Evolutionary conservation across 106 monocot genomes (phyloP).

Genomic region (Hemerocallis citrina): DNA sequence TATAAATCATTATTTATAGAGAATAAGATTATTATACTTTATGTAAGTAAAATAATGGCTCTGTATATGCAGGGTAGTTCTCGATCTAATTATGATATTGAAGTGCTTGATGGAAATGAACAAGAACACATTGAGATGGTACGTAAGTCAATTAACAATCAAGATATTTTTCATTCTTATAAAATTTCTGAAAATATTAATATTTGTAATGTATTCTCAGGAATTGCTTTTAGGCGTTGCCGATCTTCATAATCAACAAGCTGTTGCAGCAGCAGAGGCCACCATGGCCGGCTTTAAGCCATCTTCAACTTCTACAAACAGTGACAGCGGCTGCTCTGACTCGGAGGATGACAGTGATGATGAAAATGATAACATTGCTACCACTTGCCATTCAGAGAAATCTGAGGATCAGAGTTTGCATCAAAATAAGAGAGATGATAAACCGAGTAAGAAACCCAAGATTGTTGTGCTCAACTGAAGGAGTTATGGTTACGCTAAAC

Average conservation of each 20-base stretch:
- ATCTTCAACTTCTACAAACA: neutral
- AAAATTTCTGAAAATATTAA: neutral
- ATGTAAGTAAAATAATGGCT: too few relatives aligned
- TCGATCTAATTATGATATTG: constrained; percentile 44
- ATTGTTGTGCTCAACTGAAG: constrained; percentile 59
- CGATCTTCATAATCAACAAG: constrained; percentile 68
- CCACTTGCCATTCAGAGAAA: neutral
- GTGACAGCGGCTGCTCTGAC: neutral
- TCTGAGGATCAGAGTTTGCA: neutral
- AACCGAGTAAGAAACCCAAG: constrained; percentile 47
- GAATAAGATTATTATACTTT: too few relatives aligned
- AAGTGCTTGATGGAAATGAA: constrained; percentile 69
- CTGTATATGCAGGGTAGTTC: constrained; percentile 34
- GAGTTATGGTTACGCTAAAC: too few relatives aligned
- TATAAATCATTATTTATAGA: too few relatives aligned
- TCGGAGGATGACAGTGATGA: constrained; percentile 11
- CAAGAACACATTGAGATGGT: constrained; percentile 74
- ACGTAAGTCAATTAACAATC: neutral
- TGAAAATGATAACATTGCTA: neutral
- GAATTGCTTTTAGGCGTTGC: constrained; percentile 91
- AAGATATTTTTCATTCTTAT: neutral
- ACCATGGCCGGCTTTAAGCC: constrained; percentile 19
- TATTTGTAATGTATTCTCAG: constrained; percentile 23
- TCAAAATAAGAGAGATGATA: neutral
- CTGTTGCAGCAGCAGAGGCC: constrained; percentile 66